Conservation (phyloP, 352 stramenopile genomes). For the Pythium dissimile region DNA sequence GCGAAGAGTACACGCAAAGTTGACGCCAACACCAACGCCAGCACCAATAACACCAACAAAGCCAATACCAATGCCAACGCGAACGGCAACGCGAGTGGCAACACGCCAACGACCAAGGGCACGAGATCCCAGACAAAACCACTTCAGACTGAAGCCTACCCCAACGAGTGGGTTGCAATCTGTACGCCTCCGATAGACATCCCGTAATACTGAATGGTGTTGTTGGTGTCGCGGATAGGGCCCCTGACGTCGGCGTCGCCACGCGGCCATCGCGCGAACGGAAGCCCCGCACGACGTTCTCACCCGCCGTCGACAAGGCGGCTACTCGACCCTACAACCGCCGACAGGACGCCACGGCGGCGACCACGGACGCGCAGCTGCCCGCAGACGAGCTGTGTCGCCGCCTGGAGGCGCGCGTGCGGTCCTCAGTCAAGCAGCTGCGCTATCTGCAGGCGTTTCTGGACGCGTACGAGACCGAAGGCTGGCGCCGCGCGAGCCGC, state of each 20-base stretch:
- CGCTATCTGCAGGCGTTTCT: constrained; percentile 68
- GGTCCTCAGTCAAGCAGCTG: constrained; percentile 21
- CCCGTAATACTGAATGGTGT: background rate
- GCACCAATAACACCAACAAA: background rate
- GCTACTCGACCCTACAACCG: constrained; percentile 7
- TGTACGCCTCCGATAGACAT: background rate
- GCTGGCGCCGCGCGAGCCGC: constrained; percentile 68
- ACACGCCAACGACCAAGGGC: too few species aligned
- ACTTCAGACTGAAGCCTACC: background rate
- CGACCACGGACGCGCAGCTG: background rate
- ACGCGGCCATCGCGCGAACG: constrained; percentile 12
- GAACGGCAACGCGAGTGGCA: too few species aligned
- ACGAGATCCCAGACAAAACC: too few species aligned
- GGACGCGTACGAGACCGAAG: constrained; percentile 80
- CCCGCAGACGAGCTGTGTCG: constrained; percentile 15
- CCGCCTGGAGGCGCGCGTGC: constrained; percentile 19
- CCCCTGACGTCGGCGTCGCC: background rate
- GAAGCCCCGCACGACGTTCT: constrained; percentile 18
- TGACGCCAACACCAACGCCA: background rate
- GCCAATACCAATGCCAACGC: background rate
- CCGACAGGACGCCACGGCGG: background rate
- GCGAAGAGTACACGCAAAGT: background rate
- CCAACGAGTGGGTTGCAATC: background rate
- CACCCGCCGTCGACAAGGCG: background rate
- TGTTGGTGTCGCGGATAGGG: background rate